These are phyloP conservation scores for Cutaneotrichosporon cutaneum DNA, from an alignment of 1,284 basidiomycete species.

Conservation along the genomic window DNA sequence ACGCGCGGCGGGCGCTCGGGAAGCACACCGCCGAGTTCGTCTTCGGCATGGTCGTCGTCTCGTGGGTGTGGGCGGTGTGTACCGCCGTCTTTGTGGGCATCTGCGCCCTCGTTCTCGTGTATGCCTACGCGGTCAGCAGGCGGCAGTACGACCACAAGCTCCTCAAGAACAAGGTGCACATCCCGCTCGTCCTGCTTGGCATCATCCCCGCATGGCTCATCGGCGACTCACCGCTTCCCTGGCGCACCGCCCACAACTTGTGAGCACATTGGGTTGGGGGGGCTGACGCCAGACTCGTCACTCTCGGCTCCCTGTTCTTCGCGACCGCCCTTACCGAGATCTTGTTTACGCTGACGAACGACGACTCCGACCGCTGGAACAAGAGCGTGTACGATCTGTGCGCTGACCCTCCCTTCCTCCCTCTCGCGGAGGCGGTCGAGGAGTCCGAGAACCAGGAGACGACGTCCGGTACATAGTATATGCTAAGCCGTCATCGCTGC, in stretches of 20 bases:
- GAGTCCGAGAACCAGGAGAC: background rate
- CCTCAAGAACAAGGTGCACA: conserved; percentile 2
- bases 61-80: background rate
- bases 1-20: too few relatives aligned
- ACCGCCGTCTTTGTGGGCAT: background rate
- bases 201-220: background rate
- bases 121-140: background rate
- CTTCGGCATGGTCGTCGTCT: background rate
- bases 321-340: background rate
- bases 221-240: background rate
- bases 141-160: background rate
- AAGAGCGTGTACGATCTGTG: background rate
- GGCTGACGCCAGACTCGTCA: background rate
- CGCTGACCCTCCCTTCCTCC: too few relatives aligned
- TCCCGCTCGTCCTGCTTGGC: background rate
- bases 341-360: background rate
- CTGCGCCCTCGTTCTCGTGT: background rate
- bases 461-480: background rate
- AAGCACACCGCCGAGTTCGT: background rate
- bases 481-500: too few relatives aligned
- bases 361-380: background rate
- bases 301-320: background rate
- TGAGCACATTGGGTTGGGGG: background rate
- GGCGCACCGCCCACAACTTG: background rate
- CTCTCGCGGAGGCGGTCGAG: too few relatives aligned